Evolutionary conservation across 495 filamentous ascomycete genomes (phyloP), one percentile per base, ranked within the genome.

Genomic region (Aspergillus haitiensis): DNA sequence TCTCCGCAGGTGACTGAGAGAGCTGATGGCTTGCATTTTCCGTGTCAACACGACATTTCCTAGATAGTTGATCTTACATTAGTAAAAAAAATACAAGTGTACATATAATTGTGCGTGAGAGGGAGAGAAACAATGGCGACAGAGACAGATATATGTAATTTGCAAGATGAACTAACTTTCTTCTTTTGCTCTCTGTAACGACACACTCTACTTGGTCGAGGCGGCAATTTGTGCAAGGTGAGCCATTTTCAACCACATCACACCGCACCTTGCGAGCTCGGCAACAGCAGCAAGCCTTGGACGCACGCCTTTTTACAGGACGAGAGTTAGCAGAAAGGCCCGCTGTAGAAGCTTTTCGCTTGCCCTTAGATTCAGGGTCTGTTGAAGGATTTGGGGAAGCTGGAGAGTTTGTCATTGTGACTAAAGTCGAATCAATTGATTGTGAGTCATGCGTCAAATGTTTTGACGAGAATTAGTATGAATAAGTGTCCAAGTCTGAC

Each of bases 181-280:
- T 87, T 59, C 92, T 84, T 69, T 92, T 91, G 80, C 92, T 95
- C 70, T 96, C 92, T 46, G 90, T 90, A 8, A 96, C 88, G 40
- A 93, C 79, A 75, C 92, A 97, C 64, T 91, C 88, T 54, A 96
- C 91, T 63, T 90, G 86, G 71, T 97, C 92, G 72, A 92, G 79
- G 32, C 89, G 82, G 76, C 92, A 97, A 75, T 96, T 97, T 16
- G 88, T 91, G 70, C 92, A 97, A 6, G 92, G 92, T 32, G 87
- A 85, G 36, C 89, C 88, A 73, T 87, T 87, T 64, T 95, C 90
- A 46, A 93, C 90, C 59, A 96, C 92, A 77, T 97, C 91, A 76
- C 92, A 97, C 49, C 92, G 82, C n/a, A 97, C 92, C 72, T 97
- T 97, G 64, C 92, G 85, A 27, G 88, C 83, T 55, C 92, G 82